Base-by-base conservation (phyloP, 116 monocot genomes). In the Trichopus zeylanicus region DNA sequence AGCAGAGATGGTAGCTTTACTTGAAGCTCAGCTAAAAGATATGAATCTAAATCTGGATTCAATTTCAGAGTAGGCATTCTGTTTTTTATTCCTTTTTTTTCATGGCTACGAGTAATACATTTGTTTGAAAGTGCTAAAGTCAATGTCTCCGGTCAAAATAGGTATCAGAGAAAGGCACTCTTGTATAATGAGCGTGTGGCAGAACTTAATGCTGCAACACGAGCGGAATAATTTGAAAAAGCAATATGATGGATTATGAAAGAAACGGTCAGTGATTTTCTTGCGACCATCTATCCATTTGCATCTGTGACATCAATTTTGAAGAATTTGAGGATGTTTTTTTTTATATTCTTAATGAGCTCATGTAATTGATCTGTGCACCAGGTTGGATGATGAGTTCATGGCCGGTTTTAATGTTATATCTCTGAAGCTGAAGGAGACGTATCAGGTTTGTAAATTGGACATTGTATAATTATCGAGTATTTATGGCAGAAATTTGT, bases 341-440 rank as follows among this genome's bases (percentile, higher is more conserved):
- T n/a, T n/a, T n/a, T n/a, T n/a, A n/a, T n/a, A n/a, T n/a, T 18
- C 25, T 29, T 61, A 26, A 27, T 30, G 27, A 58, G 16, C 59
- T n/a, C 31, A 16, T 58, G 56, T 53, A 32, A 33, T 37, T 67
- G 13, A 33, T 13, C 56, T 26, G 13, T 3, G 33, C 69, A 65
- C 74, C 72, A 97, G 97, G 73, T 77, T 91, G 59, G 91, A 91
- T n/a, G n/a, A n/a, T 77, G 87, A 97, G 57, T 97, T 97, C 70
- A 91, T 97, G 97, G 69, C 81, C 55, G 97, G 97, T 54, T 97
- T 97, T 66, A 97, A 91, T 74, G 64, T 78, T 63, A 97, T 97
- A 73, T 97, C 97, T 30, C 57, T 97, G 46, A 97, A 97, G 68
- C 65, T 97, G 67, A 97, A 97, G 71, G 97, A 97, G 70, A 97